A percentile compares a stretch with the other conserved stretches of the same genome.
Evolutionary conservation across 768 basidiomycete genomes (phyloP).

Genomic region (Tulasnella calospora): DNA sequence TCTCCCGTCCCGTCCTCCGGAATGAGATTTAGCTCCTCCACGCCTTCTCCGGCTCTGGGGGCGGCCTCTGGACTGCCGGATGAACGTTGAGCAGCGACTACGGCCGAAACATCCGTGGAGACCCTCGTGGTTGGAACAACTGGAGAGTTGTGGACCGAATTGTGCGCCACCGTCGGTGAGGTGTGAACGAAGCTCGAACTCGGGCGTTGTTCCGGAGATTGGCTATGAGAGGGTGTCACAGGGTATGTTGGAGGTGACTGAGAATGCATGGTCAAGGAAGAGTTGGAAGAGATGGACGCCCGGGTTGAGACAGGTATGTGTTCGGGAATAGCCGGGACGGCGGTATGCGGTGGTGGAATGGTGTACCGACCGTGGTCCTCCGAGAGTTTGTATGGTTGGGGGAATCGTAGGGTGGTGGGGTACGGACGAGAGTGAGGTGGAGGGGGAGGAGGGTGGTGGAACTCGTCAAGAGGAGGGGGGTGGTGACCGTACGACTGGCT

Average conservation of each 20-base stretch:
- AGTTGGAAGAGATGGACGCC: conserved; percentile 1
- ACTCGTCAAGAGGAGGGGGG: conserved; percentile 2
- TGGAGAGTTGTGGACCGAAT: neutral
- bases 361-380: neutral
- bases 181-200: neutral
- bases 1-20: neutral
- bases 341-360: neutral
- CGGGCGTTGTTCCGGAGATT: conserved; percentile 1
- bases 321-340: neutral
- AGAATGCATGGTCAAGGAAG: neutral
- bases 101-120: neutral
- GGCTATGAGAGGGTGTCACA: neutral
- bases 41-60: neutral
- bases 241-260: neutral
- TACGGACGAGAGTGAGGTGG: neutral
- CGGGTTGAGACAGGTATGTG: conserved; percentile 1
- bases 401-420: neutral
- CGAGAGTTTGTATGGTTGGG: neutral
- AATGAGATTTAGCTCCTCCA: conserved; percentile 14
- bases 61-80: neutral
- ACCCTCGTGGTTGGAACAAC: neutral
- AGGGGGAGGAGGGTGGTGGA: neutral
- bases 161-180: neutral
- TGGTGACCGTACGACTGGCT: neutral
- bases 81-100: neutral